Conservation (phyloP, 345 rosid genomes). For the thale cress (Arabidopsis thaliana) region DNA sequence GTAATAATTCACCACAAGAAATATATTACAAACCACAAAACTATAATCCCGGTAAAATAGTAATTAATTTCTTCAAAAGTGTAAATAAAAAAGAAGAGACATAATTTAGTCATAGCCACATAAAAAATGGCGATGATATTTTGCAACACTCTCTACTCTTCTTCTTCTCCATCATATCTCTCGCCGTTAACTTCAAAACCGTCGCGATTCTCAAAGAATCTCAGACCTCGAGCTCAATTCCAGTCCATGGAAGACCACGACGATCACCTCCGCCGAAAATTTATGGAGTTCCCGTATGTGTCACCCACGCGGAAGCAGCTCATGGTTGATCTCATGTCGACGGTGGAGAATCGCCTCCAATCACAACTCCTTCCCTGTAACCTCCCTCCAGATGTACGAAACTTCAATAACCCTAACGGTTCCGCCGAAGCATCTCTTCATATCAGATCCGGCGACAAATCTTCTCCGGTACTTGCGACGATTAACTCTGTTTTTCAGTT, state of each 20-base stretch:
- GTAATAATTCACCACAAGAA: background rate
- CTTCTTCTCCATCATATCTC: constrained; percentile 27
- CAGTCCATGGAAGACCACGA: constrained; percentile 48
- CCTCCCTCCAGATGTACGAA: constrained; percentile 68
- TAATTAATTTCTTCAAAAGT: background rate
- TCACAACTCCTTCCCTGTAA: constrained; percentile 62
- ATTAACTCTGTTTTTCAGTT: background rate
- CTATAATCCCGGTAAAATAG: background rate
- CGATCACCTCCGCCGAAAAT: constrained; percentile 47
- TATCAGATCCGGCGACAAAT: constrained; percentile 61
- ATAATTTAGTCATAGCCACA: constrained; percentile 29
- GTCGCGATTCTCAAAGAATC: constrained; percentile 22
- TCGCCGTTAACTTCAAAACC: constrained; percentile 23
- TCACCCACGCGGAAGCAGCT: constrained; percentile 56
- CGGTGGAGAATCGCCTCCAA: constrained; percentile 64
- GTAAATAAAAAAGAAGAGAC: constrained; percentile 1
- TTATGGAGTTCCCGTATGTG: constrained; percentile 70
- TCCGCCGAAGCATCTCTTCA: constrained; percentile 67
- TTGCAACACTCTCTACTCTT: constrained; percentile 40
- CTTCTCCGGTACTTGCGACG: constrained; percentile 57
- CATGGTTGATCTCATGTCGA: constrained; percentile 71
- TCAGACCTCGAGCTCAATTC: constrained; percentile 35
- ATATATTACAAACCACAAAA: background rate
- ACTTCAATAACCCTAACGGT: constrained; percentile 58
- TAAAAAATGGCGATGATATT: constrained; percentile 54